These are phyloP conservation scores for Lepidium didymum DNA, from an alignment of 345 rosid genomes.

Conservation along the genomic window DNA sequence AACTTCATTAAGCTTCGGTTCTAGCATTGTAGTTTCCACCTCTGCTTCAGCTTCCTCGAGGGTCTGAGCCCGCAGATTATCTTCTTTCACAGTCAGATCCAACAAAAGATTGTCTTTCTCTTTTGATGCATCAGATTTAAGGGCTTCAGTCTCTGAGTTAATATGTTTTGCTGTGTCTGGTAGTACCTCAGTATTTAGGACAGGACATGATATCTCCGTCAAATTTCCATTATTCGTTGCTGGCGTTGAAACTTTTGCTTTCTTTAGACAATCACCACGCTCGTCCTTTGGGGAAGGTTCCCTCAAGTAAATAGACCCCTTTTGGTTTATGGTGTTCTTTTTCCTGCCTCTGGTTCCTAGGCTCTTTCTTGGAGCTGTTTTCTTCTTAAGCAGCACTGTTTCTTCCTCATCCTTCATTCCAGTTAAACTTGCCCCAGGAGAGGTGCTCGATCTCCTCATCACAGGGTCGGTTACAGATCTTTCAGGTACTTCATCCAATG, in stretches of 20 bases:
- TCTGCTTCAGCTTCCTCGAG: conserved; percentile 12
- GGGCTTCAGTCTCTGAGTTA: conserved; percentile 18
- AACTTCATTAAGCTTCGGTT: conserved; percentile 7
- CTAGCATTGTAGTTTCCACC: conserved; percentile 11
- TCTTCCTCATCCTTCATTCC: conserved; percentile 26
- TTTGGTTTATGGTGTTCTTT: conserved; percentile 32
- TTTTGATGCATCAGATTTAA: conserved; percentile 48
- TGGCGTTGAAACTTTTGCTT: conserved; percentile 17
- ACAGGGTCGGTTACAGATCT: conserved; percentile 21
- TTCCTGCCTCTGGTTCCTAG: conserved; percentile 51
- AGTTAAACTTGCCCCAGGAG: conserved; percentile 20
- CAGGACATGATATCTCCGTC: conserved; percentile 26
- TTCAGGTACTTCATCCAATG: conserved; percentile 23
- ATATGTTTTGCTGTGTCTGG: conserved; percentile 16
- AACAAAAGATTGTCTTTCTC: conserved; percentile 33
- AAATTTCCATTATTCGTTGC: conserved; percentile 18
- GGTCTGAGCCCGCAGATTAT: conserved; percentile 23
- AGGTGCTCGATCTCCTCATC: conserved; percentile 19
- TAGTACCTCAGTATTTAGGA: conserved; percentile 20
- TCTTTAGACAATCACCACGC: conserved; percentile 17
- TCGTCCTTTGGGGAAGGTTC: conserved; percentile 30
- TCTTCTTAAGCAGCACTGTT: conserved; percentile 36
- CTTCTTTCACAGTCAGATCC: conserved; percentile 16
- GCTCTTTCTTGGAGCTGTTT: conserved; percentile 42
- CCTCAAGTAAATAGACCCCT: conserved; percentile 54